Base-by-base conservation (phyloP, 805 yeast genomes). In the Torulaspora gathmanii region DNA sequence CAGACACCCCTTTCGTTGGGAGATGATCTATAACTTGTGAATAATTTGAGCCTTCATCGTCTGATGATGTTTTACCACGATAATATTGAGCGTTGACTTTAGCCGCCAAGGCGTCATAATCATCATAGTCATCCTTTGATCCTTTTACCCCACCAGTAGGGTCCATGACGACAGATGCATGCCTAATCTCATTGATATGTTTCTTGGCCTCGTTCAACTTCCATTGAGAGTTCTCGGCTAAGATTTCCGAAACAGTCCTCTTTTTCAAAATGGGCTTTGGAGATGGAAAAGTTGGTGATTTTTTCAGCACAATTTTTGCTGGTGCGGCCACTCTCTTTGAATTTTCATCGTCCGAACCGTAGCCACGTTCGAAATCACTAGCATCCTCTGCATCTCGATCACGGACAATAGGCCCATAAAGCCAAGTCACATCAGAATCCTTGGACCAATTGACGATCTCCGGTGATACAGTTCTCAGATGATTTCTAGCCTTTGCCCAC, bases 401-500 rank as follows among this genome's bases (percentile, higher is more conserved):
- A 17, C 60, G 59, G 10, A 64, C 64, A 20, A 65, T 63, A 0
- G 99, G 99, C 1, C 99, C 99, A 68, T 91, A 93, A 11, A 93
- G 75, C 99, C 99, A 93, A 1, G 97, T 89, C 9, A 93, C 96
- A 64, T 93, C 99, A 47, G 84, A 83, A 58, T 93, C 99, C 67
- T 95, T 93, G 35, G 88, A 80, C 99, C 99, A 93, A 65, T 93
- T 91, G 37, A 93, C 86, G 29, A 79, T 77, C 58, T 88, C 95
- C 1, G 99, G 99, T 15, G 90, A 80, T 5, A 91, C 86, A 0
- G 99, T 93, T 51, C 72, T 71, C 42, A 84, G 70, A 46, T 85
- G 78, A 53, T 82, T 79, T 61, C 89, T 81, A 30, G 93, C 83
- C 67, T 93, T 95, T 10, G 95, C 89, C 99, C 98, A 93, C 4